Evolutionary conservation across 495 filamentous ascomycete species (phyloP).

Genomic region (Penicillium cataractarum): DNA sequence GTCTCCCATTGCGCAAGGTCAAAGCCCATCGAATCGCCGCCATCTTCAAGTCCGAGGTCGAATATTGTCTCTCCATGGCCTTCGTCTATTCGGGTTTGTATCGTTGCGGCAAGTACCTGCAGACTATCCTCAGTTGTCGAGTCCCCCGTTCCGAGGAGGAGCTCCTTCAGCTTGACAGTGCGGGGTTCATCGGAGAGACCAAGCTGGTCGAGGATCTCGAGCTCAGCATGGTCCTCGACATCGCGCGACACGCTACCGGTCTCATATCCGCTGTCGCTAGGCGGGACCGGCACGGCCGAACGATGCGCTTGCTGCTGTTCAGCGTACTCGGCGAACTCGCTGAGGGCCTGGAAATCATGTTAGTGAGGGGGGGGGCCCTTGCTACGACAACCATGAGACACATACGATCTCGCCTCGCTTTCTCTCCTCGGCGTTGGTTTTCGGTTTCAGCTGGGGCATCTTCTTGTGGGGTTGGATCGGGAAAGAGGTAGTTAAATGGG

Average conservation of each 20-base stretch:
- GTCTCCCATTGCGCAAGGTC: slow-evolving; percentile 75
- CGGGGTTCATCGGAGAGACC: slow-evolving; percentile 77
- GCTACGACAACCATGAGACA: slow-evolving; percentile 6
- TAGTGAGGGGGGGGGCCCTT: slow-evolving; percentile 8
- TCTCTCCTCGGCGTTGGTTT: slow-evolving; percentile 72
- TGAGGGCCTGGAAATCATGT: slow-evolving; percentile 67
- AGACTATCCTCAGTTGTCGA: slow-evolving; percentile 61
- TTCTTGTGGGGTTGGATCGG: slow-evolving; percentile 10
- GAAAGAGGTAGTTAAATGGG: slow-evolving; percentile 3
- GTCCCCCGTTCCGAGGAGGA: slow-evolving; percentile 67
- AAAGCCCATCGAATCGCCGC: slow-evolving; percentile 87
- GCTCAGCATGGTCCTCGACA: slow-evolving; percentile 80
- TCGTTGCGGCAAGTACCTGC: slow-evolving; percentile 58
- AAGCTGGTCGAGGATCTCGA: slow-evolving; percentile 88
- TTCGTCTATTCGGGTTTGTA: slow-evolving; percentile 74
- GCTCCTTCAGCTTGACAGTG: slow-evolving; percentile 69
- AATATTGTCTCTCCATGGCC: slow-evolving; percentile 91
- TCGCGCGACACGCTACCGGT: slow-evolving; percentile 37
- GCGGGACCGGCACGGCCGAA: slow-evolving; percentile 42
- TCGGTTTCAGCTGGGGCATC: slow-evolving; percentile 47
- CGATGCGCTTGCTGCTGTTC: slow-evolving; percentile 85
- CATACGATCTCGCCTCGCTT: slow-evolving; percentile 83
- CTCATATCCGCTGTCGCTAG: slow-evolving; percentile 48
- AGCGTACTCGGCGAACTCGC: slow-evolving; percentile 97
- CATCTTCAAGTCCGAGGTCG: slow-evolving; percentile 90